Base-by-base conservation (phyloP, 108 stramenopile genomes). In the Cyclotella kingstonii region DNA sequence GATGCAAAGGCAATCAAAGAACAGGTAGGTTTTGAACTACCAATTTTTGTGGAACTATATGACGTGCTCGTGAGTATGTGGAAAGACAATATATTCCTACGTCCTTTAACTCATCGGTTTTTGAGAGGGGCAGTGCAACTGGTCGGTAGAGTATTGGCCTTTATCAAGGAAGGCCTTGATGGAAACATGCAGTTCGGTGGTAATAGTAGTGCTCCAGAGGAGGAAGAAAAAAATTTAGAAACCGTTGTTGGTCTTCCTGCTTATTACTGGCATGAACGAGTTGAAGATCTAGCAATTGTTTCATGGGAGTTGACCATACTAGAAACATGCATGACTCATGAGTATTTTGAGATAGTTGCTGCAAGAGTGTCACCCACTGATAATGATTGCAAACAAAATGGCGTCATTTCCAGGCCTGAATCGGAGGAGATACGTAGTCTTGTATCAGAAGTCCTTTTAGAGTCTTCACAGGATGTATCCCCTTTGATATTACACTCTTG, bases 301-400 rank as follows among this genome's bases (percentile, higher is more conserved):
- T 68, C 92, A 19, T 94, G 92, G 92, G 92, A 94, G 26, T 58
- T 94, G 36, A 81, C 87, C 3, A 81, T 93, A 34, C 76, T 93
- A 15, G 85, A 88, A 33, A 69, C 78, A 25, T 68, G 55, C 14
- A 46, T 93, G 57, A 58, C 76, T 15, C 73, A 86, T 57, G 85
- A 93, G 33, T 89, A 90, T 42, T 58, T 80, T 8, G 60, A 83
- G 2, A 60, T 54, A 11, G 58, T 90, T 21, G 71, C 70, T 14
- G 52, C 59, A 5, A 82, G 79, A 8, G 61, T 86, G 17, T 77
- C 59, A 8, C 65, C 80, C 3, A 31, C 29, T 11, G 78, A 68
- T 26, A 39, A 33, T 38, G 76, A 71, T 8, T 52, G 73, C 30
- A 47, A 29, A 7, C 49, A 49, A 34, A 69, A 50, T 54, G 63